A percentile compares a stretch with the other conserved stretches of the same genome.
Conservation (phyloP, 805 yeast genomes). For the Teunomyces funiuensis region DNA sequence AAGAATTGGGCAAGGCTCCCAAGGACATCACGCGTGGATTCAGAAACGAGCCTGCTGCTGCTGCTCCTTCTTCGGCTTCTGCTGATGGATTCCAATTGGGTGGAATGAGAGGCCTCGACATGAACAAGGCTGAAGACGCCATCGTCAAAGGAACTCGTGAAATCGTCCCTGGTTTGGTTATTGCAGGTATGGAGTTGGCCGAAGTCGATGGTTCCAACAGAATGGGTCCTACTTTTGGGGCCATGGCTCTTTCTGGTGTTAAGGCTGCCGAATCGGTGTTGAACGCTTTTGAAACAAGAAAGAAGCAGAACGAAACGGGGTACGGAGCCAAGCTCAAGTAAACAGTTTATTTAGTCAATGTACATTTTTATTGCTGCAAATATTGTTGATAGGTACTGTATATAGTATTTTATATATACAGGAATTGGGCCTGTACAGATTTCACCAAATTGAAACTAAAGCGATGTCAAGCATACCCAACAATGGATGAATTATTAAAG, state of each 20-base stretch:
- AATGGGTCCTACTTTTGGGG: slow-evolving; percentile 85
- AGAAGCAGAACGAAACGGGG: slow-evolving; percentile 30
- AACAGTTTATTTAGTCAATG: neutral
- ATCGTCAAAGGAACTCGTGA: slow-evolving; percentile 70
- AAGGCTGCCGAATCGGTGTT: slow-evolving; percentile 66
- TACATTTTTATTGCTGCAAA: no score
- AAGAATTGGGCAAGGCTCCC: slow-evolving; percentile 39
- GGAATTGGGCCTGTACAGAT: neutral
- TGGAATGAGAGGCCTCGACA: slow-evolving; percentile 77
- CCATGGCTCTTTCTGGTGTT: slow-evolving; percentile 76
- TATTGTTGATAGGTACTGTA: neutral
- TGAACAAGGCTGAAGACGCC: slow-evolving; percentile 75
- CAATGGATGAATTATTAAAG: slow-evolving; percentile 33
- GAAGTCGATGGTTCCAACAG: slow-evolving; percentile 77
- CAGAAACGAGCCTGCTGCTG: slow-evolving; percentile 10
- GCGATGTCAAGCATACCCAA: neutral
- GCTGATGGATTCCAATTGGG: slow-evolving; percentile 41
- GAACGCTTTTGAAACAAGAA: slow-evolving; percentile 36
- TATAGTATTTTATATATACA: no score
- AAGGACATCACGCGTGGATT: slow-evolving; percentile 40
- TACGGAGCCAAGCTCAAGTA: slow-evolving; percentile 10
- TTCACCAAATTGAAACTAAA: neutral
- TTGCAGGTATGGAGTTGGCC: slow-evolving; percentile 77
- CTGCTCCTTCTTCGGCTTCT: slow-evolving; percentile 6
- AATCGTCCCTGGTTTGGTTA: slow-evolving; percentile 63